These are phyloP conservation scores for Ulota crispa DNA, from an alignment of 225 moss, liverwort and hornwort genomes.

Conservation along the genomic window DNA sequence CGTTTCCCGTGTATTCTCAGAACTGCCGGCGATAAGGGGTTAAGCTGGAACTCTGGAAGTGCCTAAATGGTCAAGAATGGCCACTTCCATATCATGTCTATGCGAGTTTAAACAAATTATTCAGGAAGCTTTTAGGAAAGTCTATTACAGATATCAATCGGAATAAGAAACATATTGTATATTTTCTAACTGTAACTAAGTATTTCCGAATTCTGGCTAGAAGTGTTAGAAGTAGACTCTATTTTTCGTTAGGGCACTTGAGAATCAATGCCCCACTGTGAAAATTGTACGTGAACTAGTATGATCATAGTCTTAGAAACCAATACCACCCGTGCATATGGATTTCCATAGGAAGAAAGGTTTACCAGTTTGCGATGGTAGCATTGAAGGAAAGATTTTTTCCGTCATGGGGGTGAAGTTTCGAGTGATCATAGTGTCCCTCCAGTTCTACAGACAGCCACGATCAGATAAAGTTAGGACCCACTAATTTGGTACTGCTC, in stretches of 20 bases:
- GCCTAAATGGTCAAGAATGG: neutral
- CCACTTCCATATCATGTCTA: neutral
- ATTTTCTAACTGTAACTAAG: neutral
- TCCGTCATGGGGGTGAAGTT: slow-evolving; percentile 54
- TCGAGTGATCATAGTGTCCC: slow-evolving; percentile 47
- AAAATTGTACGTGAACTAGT: neutral
- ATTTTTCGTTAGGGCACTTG: neutral
- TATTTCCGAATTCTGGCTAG: neutral
- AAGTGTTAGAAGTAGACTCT: neutral
- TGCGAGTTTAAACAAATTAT: neutral
- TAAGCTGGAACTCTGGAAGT: neutral
- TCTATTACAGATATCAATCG: too few species aligned
- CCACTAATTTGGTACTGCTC: neutral
- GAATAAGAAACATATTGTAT: neutral
- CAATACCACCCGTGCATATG: neutral
- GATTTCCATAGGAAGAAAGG: neutral
- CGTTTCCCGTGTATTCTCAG: too few species aligned
- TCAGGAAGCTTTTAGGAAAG: too few species aligned
- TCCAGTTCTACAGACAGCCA: slow-evolving; percentile 40
- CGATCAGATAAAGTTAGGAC: neutral
- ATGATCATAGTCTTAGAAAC: neutral
- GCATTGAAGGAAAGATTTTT: slow-evolving; percentile 38
- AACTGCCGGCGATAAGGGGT: too few species aligned
- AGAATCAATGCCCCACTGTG: too few species aligned
- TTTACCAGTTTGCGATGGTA: slow-evolving; percentile 41